Evolutionary conservation across 2,329 filamentous ascomycete genomes (phyloP), one percentile per base, ranked within the genome.

Genomic region (Amauroascus niger): DNA sequence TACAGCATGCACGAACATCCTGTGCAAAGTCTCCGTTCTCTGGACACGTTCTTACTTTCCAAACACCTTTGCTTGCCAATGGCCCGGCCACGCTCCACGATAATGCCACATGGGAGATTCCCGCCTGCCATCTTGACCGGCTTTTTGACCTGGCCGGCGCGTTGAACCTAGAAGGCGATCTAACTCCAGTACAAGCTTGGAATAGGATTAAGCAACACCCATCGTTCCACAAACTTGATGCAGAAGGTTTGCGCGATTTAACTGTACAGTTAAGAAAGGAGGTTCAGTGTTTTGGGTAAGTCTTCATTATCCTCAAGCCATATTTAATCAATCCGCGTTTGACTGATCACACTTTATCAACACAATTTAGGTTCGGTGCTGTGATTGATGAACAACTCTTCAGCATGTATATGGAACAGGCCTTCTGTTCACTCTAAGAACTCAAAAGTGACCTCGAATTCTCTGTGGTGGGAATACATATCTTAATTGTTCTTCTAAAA

Each of bases 141-240:
- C 53, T 66, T 30, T 57, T 65, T 35, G 58, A 63, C 28, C 53
- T 62, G 16, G 58, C 61, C 24, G 55, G 59, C 6, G 56, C 59
- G 6, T 55, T 65, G 11, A 56, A 59, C 20, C 57, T 65, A 6
- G 58, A 59, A 9, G 67, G 64, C 8, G 70, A 72, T 54, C 60
- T 73, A 46, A 72, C 70, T 3, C 70, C 70, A 0, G 62, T 71
- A 7, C 69, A 72, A 52, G 68, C 67, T 1, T 73, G 71, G 71
- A 62, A 65, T 43, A 55, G 61, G 20, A 63, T 73, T 18, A 65
- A 65, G 5, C 49, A 55, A 3, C 64, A 65, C 49, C 67, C 68
- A 0, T 58, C 63, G 0, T 71, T 71, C 28, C 58, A 61, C 1
- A 59, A 57, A 0, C 53, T 72, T 3, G 62, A 67, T 39, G 48